Conservation (phyloP, 1,284 basidiomycete genomes). For the Tetrapyrgos nigripes region DNA sequence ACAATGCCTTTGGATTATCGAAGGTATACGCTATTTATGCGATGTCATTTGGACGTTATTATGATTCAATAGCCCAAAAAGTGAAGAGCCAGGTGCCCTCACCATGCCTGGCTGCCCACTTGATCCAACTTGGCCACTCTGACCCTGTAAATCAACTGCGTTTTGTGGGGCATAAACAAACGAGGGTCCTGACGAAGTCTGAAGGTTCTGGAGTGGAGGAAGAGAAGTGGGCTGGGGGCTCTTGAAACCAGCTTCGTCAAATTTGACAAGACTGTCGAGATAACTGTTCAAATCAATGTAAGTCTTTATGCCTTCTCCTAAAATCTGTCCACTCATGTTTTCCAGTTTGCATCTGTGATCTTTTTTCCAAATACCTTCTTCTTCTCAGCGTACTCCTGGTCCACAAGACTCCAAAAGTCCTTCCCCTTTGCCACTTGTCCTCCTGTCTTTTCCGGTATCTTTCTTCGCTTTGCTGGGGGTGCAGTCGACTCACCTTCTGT, state of each 20-base stretch:
- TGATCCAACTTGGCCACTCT: no score
- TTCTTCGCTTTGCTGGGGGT: background rate
- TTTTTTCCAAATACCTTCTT: background rate
- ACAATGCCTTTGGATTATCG: no score
- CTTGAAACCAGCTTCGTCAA: slow-evolving; percentile 2
- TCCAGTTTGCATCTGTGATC: background rate
- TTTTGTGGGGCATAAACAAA: background rate
- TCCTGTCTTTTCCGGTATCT: background rate
- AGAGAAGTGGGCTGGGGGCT: background rate
- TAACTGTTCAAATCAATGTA: background rate
- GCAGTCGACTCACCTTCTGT: background rate
- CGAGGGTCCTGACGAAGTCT: background rate
- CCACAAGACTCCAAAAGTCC: slow-evolving; percentile 6
- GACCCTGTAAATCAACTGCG: background rate
- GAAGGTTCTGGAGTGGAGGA: background rate
- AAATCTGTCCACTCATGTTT: background rate
- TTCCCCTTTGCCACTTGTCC: background rate
- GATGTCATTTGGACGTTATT: no score
- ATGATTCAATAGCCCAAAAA: no score
- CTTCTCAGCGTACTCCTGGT: background rate
- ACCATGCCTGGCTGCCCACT: no score
- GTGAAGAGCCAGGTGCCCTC: no score
- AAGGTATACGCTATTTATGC: no score
- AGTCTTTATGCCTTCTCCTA: background rate
- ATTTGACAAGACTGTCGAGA: background rate